Conservation (phyloP, 1,284 basidiomycete species). For the Ceratobasidium papillatum region DNA sequence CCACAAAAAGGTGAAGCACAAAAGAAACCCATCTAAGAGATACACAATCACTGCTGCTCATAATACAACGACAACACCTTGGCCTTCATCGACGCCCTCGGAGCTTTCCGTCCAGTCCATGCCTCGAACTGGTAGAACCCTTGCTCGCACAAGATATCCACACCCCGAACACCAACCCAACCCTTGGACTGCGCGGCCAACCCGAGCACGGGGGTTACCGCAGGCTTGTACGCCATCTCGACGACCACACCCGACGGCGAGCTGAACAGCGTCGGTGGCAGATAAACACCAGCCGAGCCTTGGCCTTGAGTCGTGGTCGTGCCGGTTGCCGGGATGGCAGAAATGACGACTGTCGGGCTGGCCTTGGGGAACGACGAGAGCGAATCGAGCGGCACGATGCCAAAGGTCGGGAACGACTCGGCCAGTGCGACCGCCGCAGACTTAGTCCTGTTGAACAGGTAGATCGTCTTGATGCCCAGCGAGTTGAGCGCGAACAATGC, state of each 20-base stretch:
- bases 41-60: not conserved
- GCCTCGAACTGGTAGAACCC: conserved; percentile 84
- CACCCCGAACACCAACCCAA: conserved; percentile 81
- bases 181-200: conserved; percentile 57
- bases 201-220: conserved; percentile 71
- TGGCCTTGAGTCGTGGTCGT: conserved; percentile 56
- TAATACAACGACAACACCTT: conserved; percentile 18
- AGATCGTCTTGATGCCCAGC: conserved; percentile 74
- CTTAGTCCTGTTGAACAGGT: conserved; percentile 85
- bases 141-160: conserved; percentile 88
- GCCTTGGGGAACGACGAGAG: conserved; percentile 65
- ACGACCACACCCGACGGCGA: conserved; percentile 71
- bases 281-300: conserved; percentile 58
- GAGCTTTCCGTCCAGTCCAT: conserved; percentile 72
- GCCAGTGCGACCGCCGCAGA: conserved; percentile 76
- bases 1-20: not conserved
- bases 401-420: conserved; percentile 70
- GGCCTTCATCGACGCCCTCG: conserved; percentile 51
- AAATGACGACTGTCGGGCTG: conserved; percentile 78
- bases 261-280: conserved; percentile 60
- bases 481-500: conserved; percentile 87
- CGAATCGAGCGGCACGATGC: conserved; percentile 67
- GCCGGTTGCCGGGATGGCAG: conserved; percentile 83
- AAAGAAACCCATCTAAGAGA: conserved; percentile 17
- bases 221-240: conserved; percentile 93